Percentiles rank a stretch among this genome's conserved stretches.
phyloP scores from a whole-genome alignment of 2,329 filamentous ascomycete species.

The Monosporascus sp. region DNA sequence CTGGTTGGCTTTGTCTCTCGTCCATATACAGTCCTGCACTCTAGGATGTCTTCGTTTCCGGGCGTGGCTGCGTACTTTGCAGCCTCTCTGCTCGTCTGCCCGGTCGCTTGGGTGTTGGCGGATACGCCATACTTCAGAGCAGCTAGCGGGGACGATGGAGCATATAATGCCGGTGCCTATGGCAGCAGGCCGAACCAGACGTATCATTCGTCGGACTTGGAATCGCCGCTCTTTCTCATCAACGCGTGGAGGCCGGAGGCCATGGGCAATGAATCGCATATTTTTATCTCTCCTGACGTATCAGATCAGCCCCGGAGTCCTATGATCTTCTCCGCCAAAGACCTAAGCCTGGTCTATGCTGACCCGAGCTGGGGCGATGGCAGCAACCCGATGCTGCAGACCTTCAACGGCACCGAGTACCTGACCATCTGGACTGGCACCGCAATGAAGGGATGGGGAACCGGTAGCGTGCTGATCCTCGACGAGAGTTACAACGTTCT shows the following conservation, averaged over 20 bases:
- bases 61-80: not conserved
- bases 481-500: not conserved
- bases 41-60: not conserved
- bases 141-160: not conserved
- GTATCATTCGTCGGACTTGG: not conserved
- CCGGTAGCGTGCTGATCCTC: not conserved
- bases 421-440: constrained; percentile 1
- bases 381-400: not conserved
- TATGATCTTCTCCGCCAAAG: constrained; percentile 1
- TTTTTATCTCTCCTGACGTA: not conserved
- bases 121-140: not conserved
- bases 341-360: constrained; percentile 2
- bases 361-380: not conserved
- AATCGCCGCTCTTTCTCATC: not conserved
- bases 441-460: not conserved
- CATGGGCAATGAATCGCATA: not conserved
- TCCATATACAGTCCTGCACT: not conserved
- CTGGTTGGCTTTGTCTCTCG: not conserved
- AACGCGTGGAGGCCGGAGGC: not conserved
- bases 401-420: not conserved
- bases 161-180: not conserved
- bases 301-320: not conserved
- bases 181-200: not conserved
- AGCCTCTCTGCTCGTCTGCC: not conserved
- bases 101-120: not conserved